Percentiles rank a stretch among this genome's conserved stretches.
Conservation (phyloP, 805 yeast species). For the Zygoascus flipseniorum region DNA sequence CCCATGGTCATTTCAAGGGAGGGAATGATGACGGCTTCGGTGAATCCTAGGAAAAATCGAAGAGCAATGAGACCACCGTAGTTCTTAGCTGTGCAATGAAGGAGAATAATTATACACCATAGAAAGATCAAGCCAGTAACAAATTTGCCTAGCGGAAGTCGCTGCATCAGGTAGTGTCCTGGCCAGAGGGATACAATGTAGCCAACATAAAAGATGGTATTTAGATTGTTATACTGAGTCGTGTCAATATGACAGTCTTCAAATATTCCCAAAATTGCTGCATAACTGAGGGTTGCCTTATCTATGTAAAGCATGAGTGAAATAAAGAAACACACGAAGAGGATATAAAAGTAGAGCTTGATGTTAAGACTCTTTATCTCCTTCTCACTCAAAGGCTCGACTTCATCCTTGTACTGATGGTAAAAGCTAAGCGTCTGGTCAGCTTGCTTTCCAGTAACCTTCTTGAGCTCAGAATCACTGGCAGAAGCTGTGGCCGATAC, state of each 20-base stretch:
- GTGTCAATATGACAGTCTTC: constrained; percentile 22
- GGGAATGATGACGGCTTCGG: constrained; percentile 45
- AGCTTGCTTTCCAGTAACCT: constrained; percentile 3
- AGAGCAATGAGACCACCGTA: constrained; percentile 38
- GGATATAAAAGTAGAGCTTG: constrained; percentile 2
- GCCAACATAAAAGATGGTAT: constrained; percentile 38
- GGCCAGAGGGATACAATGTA: constrained; percentile 42
- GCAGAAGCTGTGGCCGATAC: not conserved
- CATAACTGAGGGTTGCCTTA: constrained; percentile 36
- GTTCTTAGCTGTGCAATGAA: constrained; percentile 20
- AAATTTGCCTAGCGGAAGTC: constrained; percentile 30
- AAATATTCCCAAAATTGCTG: constrained; percentile 32
- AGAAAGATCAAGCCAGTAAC: constrained; percentile 23
- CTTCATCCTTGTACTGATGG: constrained; percentile 1
- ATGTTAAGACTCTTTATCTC: constrained; percentile 5
- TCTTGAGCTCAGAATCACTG: not conserved
- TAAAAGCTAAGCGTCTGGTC: constrained; percentile 5
- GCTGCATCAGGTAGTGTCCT: constrained; percentile 35
- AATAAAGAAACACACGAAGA: constrained; percentile 1
- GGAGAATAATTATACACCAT: constrained; percentile 32
- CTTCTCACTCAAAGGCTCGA: not conserved
- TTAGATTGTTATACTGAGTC: constrained; percentile 45
- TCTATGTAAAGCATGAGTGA: constrained; percentile 30
- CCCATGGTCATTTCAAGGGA: constrained; percentile 33
- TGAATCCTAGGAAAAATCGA: constrained; percentile 38